A percentile compares a stretch with the other conserved stretches of the same genome.
These are phyloP conservation scores for Chlorella sorokiniana DNA, from an alignment of 139 green algal genomes.

Conservation along the genomic window DNA sequence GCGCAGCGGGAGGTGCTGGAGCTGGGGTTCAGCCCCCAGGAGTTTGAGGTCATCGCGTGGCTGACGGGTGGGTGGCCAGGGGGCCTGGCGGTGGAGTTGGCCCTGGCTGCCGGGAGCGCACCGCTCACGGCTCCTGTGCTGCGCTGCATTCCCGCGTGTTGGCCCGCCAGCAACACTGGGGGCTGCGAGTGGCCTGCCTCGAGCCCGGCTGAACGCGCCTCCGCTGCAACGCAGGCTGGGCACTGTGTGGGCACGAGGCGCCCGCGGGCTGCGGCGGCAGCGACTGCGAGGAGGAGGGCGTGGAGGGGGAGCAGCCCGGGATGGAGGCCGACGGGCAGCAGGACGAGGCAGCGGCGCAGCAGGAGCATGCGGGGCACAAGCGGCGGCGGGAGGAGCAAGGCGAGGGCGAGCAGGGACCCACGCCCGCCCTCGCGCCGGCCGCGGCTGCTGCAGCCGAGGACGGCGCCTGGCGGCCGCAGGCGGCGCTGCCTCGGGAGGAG, in stretches of 20 bases:
- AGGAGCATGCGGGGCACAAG: not conserved
- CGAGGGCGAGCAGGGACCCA: not conserved
- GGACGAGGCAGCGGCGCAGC: not conserved
- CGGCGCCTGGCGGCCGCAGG: constrained; percentile 26
- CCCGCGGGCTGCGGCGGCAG: constrained; percentile 34
- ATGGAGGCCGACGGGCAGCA: not conserved
- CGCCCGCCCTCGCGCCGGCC: too few species aligned
- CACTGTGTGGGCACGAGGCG: constrained; percentile 72
- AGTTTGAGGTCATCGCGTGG: constrained; percentile 82
- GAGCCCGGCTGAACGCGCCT: too few species aligned
- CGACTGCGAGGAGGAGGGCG: not conserved
- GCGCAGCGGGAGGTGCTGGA: constrained; percentile 55
- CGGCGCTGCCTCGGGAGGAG: constrained; percentile 30
- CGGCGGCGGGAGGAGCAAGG: not conserved
- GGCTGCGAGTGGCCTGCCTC: too few species aligned
- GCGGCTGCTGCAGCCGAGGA: not conserved
- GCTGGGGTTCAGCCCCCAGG: constrained; percentile 59
- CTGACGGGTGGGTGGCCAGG: constrained; percentile 53
- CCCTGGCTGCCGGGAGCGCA: too few species aligned
- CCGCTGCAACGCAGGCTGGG: constrained; percentile 56
- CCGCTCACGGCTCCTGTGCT: too few species aligned
- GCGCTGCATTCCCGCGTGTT: too few species aligned
- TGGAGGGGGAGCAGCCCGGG: not conserved
- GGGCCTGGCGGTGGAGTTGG: not conserved
- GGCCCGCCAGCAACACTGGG: too few species aligned